Base-by-base conservation (phyloP, 129 eudicot species). In the Oenanthe sinensis region DNA sequence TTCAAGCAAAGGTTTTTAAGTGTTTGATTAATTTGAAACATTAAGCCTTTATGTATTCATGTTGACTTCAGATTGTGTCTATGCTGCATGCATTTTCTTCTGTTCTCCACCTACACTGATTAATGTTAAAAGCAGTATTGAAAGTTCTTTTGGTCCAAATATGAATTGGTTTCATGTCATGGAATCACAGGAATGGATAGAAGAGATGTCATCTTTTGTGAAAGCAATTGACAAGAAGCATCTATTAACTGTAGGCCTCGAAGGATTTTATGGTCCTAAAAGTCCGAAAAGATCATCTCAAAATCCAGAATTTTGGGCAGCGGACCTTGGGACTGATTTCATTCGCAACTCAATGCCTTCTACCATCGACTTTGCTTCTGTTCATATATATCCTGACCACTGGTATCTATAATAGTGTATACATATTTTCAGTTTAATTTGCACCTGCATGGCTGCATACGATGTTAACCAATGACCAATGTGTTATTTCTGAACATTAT, bases 311-410 rank as follows among this genome's bases (percentile, higher is more conserved):
- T 77, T 83, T 37, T 95, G 97, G 97, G 98, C 95, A 22, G 85
- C 94, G 62, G 90, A 87, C 67, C 85, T 91, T 80, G 98, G 98
- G 82, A 85, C 92, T 33, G 98, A 95, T 79, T 95, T 95, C 79
- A 83, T 95, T 80, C 98, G 97, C 83, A 90, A 95, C 85, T 90
- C 96, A 71, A 87, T 85, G 82, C 83, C 90, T 81, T 83, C 97
- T 2, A 83, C 94, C 54, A 73, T 95, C 4, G 98, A 95, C 84
- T 95, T 95, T 75, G 98, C 98, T 69, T 91, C 97, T 6, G 93
- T 91, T 82, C 98, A 95, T 86, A 88, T 95, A 26, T 95, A 95
- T 84, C 98, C 98, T 74, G 98, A 95, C 87, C 97, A 95, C 74
- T 95, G 98, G 98, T 95, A 82, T 58, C 36, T 33, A 33, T 33